Percentiles rank a stretch among this genome's conserved stretches.
These are phyloP conservation scores for Penicillium parvum DNA, from an alignment of 495 filamentous ascomycete species.

Conservation along the genomic window DNA sequence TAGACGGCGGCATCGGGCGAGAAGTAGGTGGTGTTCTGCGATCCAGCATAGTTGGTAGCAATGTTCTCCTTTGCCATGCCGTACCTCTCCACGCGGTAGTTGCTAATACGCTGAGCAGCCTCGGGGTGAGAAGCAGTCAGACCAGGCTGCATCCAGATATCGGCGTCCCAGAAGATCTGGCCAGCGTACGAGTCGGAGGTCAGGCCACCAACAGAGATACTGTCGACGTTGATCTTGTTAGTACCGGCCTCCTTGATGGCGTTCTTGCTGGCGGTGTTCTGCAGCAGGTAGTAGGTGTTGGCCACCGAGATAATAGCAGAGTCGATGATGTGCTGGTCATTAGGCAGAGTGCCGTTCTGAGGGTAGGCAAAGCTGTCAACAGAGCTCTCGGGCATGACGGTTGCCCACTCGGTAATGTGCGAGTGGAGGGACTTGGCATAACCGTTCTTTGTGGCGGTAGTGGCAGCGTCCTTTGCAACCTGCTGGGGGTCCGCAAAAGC, in stretches of 20 bases:
- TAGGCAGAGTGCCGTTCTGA: slow-evolving; percentile 54
- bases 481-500: slow-evolving; percentile 51
- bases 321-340: slow-evolving; percentile 54
- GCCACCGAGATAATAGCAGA: slow-evolving; percentile 61
- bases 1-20: slow-evolving; percentile 51
- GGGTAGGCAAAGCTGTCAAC: slow-evolving; percentile 60
- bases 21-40: slow-evolving; percentile 51
- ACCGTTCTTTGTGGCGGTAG: slow-evolving; percentile 39
- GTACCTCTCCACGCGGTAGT: slow-evolving; percentile 52
- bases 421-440: slow-evolving; percentile 43
- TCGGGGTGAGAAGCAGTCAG: slow-evolving; percentile 55
- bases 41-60: slow-evolving; percentile 40
- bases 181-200: slow-evolving; percentile 61
- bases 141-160: slow-evolving; percentile 65
- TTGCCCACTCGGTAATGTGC: slow-evolving; percentile 54
- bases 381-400: slow-evolving; percentile 49
- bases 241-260: slow-evolving; percentile 33
- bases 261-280: slow-evolving; percentile 59
- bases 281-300: slow-evolving; percentile 65
- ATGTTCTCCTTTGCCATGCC: slow-evolving; percentile 50
- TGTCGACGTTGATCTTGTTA: slow-evolving; percentile 49
- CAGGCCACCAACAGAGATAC: slow-evolving; percentile 58
- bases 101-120: slow-evolving; percentile 52
- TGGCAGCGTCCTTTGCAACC: slow-evolving; percentile 46
- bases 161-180: slow-evolving; percentile 62